Percentiles rank a stretch among this genome's conserved stretches.
Evolutionary conservation across 345 rosid species (phyloP).

Genomic region (Conringia planisiliqua): DNA sequence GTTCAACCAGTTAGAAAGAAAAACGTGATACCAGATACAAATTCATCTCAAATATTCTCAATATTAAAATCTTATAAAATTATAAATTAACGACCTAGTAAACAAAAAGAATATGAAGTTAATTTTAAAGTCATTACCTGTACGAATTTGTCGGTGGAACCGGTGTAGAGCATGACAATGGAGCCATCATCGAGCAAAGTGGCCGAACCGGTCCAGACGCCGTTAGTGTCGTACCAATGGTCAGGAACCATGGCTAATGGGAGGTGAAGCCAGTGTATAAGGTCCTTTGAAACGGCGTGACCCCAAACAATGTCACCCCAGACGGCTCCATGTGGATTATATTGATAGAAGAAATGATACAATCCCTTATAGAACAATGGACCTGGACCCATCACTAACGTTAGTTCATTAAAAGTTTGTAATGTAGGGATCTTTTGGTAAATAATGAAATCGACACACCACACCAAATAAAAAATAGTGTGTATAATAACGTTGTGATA

Average conservation of each 20-base stretch:
- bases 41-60: not conserved
- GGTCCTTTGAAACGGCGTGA: slow-evolving; percentile 78
- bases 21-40: not conserved
- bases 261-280: slow-evolving; percentile 83
- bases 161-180: slow-evolving; percentile 77
- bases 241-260: slow-evolving; percentile 87
- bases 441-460: not conserved
- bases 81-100: not conserved
- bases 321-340: slow-evolving; percentile 73
- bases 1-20: not conserved
- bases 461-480: too few relatives aligned
- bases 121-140: slow-evolving; percentile 34
- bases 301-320: slow-evolving; percentile 98
- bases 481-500: too few relatives aligned
- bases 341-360: slow-evolving; percentile 94
- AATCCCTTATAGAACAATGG: slow-evolving; percentile 87
- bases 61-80: not conserved
- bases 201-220: slow-evolving; percentile 94
- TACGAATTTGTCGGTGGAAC: slow-evolving; percentile 58
- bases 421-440: not conserved
- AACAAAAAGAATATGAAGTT: not conserved
- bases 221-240: slow-evolving; percentile 71
- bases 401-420: not conserved
- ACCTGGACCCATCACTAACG: slow-evolving; percentile 37
- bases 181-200: slow-evolving; percentile 77